A percentile compares a stretch with the other conserved stretches of the same genome.
Conservation (phyloP, 495 filamentous ascomycete species). For the Aspergillus saccharolyticus region DNA sequence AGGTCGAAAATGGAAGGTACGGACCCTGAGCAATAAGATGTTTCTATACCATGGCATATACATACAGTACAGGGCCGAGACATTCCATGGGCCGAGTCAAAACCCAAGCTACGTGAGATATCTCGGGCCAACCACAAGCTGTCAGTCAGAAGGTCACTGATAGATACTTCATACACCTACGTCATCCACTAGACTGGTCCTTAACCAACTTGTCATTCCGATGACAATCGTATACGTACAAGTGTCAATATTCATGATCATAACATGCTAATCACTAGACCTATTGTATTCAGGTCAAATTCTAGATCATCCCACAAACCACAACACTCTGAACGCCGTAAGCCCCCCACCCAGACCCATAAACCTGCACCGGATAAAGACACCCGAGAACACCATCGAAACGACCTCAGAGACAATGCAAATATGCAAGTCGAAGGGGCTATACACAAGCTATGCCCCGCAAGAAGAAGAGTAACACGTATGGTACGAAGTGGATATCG, state of each 20-base stretch:
- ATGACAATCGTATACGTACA: slow-evolving; percentile 25
- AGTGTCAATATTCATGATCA: slow-evolving; percentile 8
- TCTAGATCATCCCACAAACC: slow-evolving; percentile 16
- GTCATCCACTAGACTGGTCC: slow-evolving; percentile 9
- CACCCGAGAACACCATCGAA: slow-evolving; percentile 6
- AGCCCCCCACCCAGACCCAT: slow-evolving; percentile 8
- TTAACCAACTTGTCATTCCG: slow-evolving; percentile 22
- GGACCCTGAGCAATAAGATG: no score
- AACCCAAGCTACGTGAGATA: no score
- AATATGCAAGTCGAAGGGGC: slow-evolving; percentile 8
- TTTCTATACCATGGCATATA: no score
- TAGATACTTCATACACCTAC: not conserved
- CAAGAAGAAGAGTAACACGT: not conserved
- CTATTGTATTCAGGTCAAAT: slow-evolving; percentile 13
- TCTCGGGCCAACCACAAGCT: no score
- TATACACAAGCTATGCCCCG: slow-evolving; percentile 19
- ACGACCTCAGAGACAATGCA: not conserved
- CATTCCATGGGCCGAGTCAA: no score
- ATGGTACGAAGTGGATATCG: slow-evolving; percentile 17
- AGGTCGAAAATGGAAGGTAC: no score
- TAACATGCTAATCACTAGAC: slow-evolving; percentile 9
- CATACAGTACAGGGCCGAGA: no score
- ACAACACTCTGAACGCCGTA: slow-evolving; percentile 18
- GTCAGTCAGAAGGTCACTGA: not conserved
- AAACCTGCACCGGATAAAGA: slow-evolving; percentile 16